A percentile compares a stretch with the other conserved stretches of the same genome.
These are phyloP conservation scores for Phytophthora lateralis DNA, from an alignment of 352 stramenopile species.

Conservation along the genomic window DNA sequence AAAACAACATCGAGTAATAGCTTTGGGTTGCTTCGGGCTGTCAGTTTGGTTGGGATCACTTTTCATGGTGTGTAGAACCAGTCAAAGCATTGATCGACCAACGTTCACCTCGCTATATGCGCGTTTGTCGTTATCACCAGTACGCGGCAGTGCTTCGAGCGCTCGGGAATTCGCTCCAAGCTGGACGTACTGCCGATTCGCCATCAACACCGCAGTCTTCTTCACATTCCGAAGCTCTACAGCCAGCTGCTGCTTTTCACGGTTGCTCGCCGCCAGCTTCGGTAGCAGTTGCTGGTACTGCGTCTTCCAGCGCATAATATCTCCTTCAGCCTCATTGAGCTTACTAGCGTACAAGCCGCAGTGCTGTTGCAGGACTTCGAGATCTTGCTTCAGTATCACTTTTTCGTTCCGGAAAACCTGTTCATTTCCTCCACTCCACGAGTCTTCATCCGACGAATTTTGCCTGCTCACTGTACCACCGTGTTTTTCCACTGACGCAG, in stretches of 20 bases:
- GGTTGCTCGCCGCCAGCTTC: conserved; percentile 14
- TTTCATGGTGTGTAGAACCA: background rate
- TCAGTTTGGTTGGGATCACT: background rate
- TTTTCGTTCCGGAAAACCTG: background rate
- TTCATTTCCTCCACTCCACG: background rate
- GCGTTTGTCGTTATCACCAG: background rate
- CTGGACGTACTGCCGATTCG: conserved; percentile 8
- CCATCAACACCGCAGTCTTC: conserved; percentile 32
- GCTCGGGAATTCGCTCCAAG: conserved; percentile 8
- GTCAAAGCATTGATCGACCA: conserved; percentile 9
- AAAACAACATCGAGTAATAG: background rate
- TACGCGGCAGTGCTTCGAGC: background rate
- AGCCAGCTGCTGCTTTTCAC: conserved; percentile 23
- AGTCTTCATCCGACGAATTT: background rate
- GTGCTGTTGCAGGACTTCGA: conserved; percentile 13
- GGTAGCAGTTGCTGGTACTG: conserved; percentile 21
- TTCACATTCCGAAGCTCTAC: conserved; percentile 30
- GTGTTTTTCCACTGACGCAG: conserved; percentile 5
- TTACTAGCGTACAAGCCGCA: conserved; percentile 8
- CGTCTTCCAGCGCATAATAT: conserved; percentile 20
- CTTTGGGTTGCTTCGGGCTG: background rate
- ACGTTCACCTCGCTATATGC: conserved; percentile 18
- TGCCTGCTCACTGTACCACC: conserved; percentile 2
- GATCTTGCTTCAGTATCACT: background rate
- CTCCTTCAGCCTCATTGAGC: conserved; percentile 24